Base-by-base conservation (phyloP, 495 filamentous ascomycete species). In the Podospora pseudoanserina region DNA sequence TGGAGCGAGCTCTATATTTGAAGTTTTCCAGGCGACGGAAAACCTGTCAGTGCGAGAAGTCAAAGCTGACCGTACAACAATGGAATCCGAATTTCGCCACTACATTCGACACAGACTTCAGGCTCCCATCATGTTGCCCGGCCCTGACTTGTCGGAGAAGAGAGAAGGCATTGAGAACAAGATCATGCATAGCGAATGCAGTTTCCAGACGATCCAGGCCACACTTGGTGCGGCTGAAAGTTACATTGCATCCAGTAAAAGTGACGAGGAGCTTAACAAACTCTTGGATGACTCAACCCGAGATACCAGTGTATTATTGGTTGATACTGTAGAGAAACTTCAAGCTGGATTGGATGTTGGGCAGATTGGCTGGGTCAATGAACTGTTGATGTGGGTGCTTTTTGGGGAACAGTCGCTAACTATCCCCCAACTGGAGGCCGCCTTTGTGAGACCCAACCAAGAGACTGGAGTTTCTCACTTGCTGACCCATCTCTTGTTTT, bases 341-440 rank as follows among this genome's bases (percentile, higher is more conserved):
- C 30, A 67, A 20, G 65, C 26, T n/a, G 55, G 53, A 26, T 20
- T 60, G 30, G 60, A 53, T 15, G 16, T 57, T 18, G 7, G 56
- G 4, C 54, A 67, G 27, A 28, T 67, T 5, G 44, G 18, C 15
- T 44, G 60, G 34, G 56, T 61, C 16, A 67, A 67, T 30, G 56
- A 67, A 4, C 23, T 67, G 19, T 28, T 67, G 19, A n/a, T 60
- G 4, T 67, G 65, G 65, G 57, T 67, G 15, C 27, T 60, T 53
- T 53, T 23, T n/a, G 65, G 30, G 6, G 20, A 44, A n/a, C 26
- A 67, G 27, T 61, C 56, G 4, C 60, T 67, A 7, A 44, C 54
- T 18, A 23, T 67, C 27, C 15, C 27, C 6, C 65, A 67, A 19
- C 56, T 67, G 32, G 57, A 59, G 39, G 65, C 65, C 7, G 65